These are phyloP conservation scores for Globisporangium abappressorium DNA, from an alignment of 352 stramenopile genomes.

Conservation along the genomic window DNA sequence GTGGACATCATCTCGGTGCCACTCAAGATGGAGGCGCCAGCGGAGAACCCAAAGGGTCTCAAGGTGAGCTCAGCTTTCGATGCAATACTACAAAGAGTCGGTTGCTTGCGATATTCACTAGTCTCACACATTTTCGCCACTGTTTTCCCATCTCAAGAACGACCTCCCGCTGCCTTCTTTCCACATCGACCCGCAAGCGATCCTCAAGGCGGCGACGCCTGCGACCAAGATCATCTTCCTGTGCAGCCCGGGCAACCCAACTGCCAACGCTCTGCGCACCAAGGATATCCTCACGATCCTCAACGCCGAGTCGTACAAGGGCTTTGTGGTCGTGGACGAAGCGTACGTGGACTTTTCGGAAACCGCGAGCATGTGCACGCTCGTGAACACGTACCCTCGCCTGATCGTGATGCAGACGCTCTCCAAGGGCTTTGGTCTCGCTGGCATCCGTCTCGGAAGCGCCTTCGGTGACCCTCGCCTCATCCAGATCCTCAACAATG, in stretches of 20 bases:
- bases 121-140: not conserved
- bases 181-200: slow-evolving; percentile 82
- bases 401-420: slow-evolving; percentile 98
- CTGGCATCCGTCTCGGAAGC: slow-evolving; percentile 92
- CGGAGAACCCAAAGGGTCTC: slow-evolving; percentile 62
- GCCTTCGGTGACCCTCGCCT: slow-evolving; percentile 91
- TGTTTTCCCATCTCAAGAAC: slow-evolving; percentile 19
- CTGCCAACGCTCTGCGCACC: slow-evolving; percentile 91
- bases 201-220: slow-evolving; percentile 85
- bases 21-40: slow-evolving; percentile 70
- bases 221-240: slow-evolving; percentile 97
- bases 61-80: slow-evolving; percentile 25
- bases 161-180: slow-evolving; percentile 59
- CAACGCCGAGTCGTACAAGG: slow-evolving; percentile 77
- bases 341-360: slow-evolving; percentile 97
- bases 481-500: slow-evolving; percentile 98
- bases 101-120: not conserved
- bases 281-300: slow-evolving; percentile 90
- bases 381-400: slow-evolving; percentile 92
- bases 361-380: slow-evolving; percentile 64
- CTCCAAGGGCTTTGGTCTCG: slow-evolving; percentile 97
- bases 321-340: slow-evolving; percentile 98
- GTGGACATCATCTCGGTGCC: slow-evolving; percentile 92
- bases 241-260: slow-evolving; percentile 98
- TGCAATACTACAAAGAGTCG: too few species aligned